Evolutionary conservation across 2,329 filamentous ascomycete species (phyloP).

Genomic region (Phoma sp.): DNA sequence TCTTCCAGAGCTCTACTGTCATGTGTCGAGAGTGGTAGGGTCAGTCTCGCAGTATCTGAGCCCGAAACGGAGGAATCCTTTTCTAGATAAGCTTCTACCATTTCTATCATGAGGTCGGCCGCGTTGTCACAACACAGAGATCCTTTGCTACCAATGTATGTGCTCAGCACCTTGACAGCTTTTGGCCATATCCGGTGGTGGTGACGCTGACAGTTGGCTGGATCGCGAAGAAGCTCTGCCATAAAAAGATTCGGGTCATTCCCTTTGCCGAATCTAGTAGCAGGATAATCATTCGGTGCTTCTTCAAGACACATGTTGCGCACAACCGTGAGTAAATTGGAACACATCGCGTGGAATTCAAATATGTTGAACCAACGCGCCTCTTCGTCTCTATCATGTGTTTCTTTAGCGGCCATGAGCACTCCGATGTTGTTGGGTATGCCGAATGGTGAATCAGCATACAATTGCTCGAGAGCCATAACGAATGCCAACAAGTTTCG

Average conservation of each 20-base stretch:
- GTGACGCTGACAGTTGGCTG: neutral
- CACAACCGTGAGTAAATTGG: conserved; percentile 7
- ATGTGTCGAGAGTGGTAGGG: too few species aligned
- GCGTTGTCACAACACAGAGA: neutral
- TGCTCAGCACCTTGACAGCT: neutral
- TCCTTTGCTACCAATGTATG: neutral
- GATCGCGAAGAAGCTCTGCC: conserved; percentile 10
- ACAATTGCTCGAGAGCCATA: neutral
- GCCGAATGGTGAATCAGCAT: neutral
- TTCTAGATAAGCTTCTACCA: too few species aligned
- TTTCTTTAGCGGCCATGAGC: conserved; percentile 12
- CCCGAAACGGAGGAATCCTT: too few species aligned
- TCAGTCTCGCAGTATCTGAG: too few species aligned
- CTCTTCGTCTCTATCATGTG: conserved; percentile 15
- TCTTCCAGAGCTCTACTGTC: too few species aligned
- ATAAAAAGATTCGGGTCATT: conserved; percentile 1
- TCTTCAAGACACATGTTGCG: conserved; percentile 8
- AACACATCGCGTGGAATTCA: conserved; percentile 4
- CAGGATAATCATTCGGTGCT: conserved; percentile 17
- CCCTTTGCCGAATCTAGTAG: neutral
- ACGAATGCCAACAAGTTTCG: too few species aligned
- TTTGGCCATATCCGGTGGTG: conserved; percentile 5
- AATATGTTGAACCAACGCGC: conserved; percentile 13
- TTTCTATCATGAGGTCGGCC: neutral
- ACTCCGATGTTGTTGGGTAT: neutral